These are phyloP conservation scores for Thalassiosira profunda DNA, from an alignment of 108 stramenopile species.

Conservation along the genomic window DNA sequence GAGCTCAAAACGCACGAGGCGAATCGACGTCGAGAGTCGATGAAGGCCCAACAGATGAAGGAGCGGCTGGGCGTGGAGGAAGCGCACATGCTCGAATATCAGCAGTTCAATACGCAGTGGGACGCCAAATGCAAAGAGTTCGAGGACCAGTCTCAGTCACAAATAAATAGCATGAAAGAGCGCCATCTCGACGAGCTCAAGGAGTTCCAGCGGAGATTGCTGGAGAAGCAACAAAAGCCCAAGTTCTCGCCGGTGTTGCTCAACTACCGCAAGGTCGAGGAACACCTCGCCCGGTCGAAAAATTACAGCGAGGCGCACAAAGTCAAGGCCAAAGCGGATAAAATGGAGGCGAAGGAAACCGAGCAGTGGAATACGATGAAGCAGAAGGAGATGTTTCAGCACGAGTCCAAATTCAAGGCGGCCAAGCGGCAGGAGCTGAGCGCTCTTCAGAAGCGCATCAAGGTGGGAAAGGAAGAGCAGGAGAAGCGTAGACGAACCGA, in stretches of 20 bases:
- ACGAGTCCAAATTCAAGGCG: slow-evolving; percentile 72
- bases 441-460: slow-evolving; percentile 89
- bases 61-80: slow-evolving; percentile 92
- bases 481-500: slow-evolving; percentile 83
- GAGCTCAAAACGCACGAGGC: slow-evolving; percentile 90
- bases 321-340: slow-evolving; percentile 85
- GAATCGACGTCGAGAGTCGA: slow-evolving; percentile 77
- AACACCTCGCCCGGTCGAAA: slow-evolving; percentile 78
- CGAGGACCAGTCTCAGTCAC: slow-evolving; percentile 60
- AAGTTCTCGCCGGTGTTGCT: slow-evolving; percentile 84
- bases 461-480: slow-evolving; percentile 79
- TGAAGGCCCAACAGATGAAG: slow-evolving; percentile 81
- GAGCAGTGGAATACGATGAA: slow-evolving; percentile 82
- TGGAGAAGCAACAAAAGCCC: slow-evolving; percentile 62
- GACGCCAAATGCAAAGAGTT: slow-evolving; percentile 86
- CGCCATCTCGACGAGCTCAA: slow-evolving; percentile 77
- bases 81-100: slow-evolving; percentile 93
- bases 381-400: slow-evolving; percentile 76
- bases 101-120: slow-evolving; percentile 89
- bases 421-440: slow-evolving; percentile 72
- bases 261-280: slow-evolving; percentile 84
- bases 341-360: slow-evolving; percentile 76
- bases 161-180: slow-evolving; percentile 75
- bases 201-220: slow-evolving; percentile 70
- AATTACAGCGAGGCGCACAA: slow-evolving; percentile 88